phyloP scores from a whole-genome alignment of 192 early-diverging fungal genomes.

The Backusella mclennaniae region DNA sequence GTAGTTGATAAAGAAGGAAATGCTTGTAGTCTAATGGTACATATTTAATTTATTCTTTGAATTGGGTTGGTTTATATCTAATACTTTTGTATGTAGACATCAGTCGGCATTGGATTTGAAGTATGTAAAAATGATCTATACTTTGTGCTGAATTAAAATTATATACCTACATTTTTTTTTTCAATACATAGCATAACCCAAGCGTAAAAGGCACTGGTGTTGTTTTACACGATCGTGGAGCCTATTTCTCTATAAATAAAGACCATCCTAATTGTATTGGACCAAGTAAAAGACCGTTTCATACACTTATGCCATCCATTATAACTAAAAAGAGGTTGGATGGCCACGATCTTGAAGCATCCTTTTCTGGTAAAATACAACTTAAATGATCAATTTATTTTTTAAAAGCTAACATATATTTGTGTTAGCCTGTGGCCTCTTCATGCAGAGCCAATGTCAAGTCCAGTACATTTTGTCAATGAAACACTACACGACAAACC shows the following conservation, averaged over 20 bases:
- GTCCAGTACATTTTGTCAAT: constrained; percentile 73
- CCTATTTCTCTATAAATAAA: constrained; percentile 60
- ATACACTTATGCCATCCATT: constrained; percentile 78
- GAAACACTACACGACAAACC: constrained; percentile 52
- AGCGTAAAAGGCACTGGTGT: constrained; percentile 63
- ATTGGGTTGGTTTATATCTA: neutral
- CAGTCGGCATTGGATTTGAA: neutral
- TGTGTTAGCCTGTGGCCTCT: constrained; percentile 65
- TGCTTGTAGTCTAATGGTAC: constrained; percentile 76
- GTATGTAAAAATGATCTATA: neutral
- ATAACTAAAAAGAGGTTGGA: constrained; percentile 41
- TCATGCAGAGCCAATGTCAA: constrained; percentile 82
- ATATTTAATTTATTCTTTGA: neutral
- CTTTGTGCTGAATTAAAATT: no score
- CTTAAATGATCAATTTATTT: neutral
- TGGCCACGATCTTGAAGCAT: constrained; percentile 38
- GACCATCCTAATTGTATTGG: constrained; percentile 62
- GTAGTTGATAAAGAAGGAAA: constrained; percentile 75
- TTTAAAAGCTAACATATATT: neutral
- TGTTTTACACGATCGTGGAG: constrained; percentile 65
- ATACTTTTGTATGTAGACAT: neutral
- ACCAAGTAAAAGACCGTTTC: constrained; percentile 70
- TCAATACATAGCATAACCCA: constrained; percentile 34
- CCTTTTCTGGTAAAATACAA: constrained; percentile 42
- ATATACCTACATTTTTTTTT: neutral